Conservation (phyloP, 306 rosid species). For the Prunus kanzakura region DNA sequence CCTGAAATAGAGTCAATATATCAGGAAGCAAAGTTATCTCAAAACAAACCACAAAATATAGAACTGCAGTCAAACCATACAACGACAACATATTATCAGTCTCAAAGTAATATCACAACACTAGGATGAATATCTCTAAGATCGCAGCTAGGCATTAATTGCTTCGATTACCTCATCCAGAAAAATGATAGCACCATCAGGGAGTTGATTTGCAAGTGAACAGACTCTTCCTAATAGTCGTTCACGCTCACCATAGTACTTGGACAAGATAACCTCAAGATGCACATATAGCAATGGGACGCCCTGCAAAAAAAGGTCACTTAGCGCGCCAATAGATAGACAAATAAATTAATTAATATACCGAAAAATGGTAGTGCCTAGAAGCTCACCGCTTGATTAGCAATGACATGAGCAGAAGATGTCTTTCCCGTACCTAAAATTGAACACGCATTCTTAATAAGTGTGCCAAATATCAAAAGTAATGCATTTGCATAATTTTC, state of each 20-base stretch:
- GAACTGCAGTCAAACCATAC: background rate
- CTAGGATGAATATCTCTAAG: background rate
- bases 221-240: conserved; percentile 74
- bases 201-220: conserved; percentile 70
- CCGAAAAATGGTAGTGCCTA: conserved; percentile 19
- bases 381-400: conserved; percentile 75
- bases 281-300: conserved; percentile 82
- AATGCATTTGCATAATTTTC: conserved; percentile 10
- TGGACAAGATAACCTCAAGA: conserved; percentile 80
- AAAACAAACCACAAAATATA: background rate
- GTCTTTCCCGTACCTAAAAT: conserved; percentile 97
- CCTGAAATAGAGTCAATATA: conserved; percentile 27
- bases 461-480: conserved; percentile 9
- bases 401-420: conserved; percentile 92
- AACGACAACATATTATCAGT: background rate
- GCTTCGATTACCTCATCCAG: conserved; percentile 68
- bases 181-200: conserved; percentile 80
- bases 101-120: background rate
- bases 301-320: conserved; percentile 52
- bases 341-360: background rate
- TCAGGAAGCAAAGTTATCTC: background rate
- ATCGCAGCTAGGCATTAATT: background rate
- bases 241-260: conserved; percentile 89
- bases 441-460: conserved; percentile 23
- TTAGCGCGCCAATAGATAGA: background rate